phyloP scores from a whole-genome alignment of 2,329 filamentous ascomycete species.

The Nakataea oryzae region DNA sequence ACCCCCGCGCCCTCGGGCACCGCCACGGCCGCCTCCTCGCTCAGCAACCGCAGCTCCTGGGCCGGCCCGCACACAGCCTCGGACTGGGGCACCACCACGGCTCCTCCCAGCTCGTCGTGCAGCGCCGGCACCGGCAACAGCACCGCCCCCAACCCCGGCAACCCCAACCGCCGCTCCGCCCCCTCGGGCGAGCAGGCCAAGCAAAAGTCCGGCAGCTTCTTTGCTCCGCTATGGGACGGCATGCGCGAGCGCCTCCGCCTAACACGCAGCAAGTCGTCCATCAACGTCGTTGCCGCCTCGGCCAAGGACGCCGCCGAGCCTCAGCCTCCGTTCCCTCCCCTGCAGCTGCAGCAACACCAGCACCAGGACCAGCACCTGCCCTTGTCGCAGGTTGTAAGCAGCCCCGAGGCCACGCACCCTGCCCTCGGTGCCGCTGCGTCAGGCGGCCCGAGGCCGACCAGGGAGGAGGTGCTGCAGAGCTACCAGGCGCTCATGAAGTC shows the following conservation, averaged over 20 bases:
- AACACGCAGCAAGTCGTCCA: slow-evolving; percentile 12
- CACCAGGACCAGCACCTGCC: not conserved
- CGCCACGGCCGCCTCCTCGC: not conserved
- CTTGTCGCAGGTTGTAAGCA: not conserved
- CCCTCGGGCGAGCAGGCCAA: not conserved
- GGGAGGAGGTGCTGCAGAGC: slow-evolving; percentile 43
- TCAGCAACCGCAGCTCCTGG: not conserved
- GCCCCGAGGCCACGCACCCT: not conserved
- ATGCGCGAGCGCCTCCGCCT: slow-evolving; percentile 18
- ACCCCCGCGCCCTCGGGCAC: slow-evolving; percentile 6
- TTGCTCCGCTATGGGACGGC: slow-evolving; percentile 21
- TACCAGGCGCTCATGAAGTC: slow-evolving; percentile 46
- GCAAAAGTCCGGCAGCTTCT: slow-evolving; percentile 13
- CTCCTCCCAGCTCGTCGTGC: slow-evolving; percentile 2
- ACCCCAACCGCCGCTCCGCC: slow-evolving; percentile 6
- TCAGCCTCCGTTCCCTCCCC: not conserved
- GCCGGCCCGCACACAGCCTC: not conserved
- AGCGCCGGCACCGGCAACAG: slow-evolving; percentile 4
- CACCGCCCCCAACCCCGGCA: slow-evolving; percentile 3
- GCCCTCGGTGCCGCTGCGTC: not conserved
- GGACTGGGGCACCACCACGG: not conserved
- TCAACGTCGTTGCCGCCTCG: slow-evolving; percentile 7
- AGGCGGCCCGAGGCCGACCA: slow-evolving; percentile 17
- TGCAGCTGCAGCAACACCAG: not conserved
- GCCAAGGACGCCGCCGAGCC: not conserved